Evolutionary conservation across 108 stramenopile genomes (phyloP).

Genomic region (Pseudonitzschia multiseries): DNA sequence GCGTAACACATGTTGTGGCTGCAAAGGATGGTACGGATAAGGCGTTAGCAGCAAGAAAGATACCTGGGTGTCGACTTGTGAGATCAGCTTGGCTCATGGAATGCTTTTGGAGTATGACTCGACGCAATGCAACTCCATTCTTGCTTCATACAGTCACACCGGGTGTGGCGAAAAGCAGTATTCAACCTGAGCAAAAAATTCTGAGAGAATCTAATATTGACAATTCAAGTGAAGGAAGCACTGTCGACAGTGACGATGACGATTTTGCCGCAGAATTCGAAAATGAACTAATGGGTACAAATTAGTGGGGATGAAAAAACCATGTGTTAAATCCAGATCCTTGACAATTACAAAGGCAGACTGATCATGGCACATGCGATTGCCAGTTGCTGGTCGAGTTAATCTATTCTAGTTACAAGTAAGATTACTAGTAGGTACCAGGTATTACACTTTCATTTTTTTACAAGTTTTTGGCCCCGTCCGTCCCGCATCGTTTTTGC

Average conservation of each 20-base stretch:
- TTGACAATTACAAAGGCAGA: not conserved
- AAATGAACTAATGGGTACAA: constrained; percentile 42
- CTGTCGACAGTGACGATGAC: constrained; percentile 42
- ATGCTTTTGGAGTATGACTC: constrained; percentile 74
- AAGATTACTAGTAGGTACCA: not conserved
- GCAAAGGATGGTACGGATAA: constrained; percentile 84
- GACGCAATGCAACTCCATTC: constrained; percentile 42
- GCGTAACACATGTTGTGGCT: constrained; percentile 73
- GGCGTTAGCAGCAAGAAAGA: constrained; percentile 52
- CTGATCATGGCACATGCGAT: too few relatives aligned
- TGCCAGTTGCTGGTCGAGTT: too few relatives aligned
- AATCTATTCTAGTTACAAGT: too few relatives aligned
- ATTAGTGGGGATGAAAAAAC: not conserved
- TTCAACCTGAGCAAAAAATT: constrained; percentile 12
- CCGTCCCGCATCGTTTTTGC: too few relatives aligned
- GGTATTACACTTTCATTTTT: too few relatives aligned
- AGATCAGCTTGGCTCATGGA: constrained; percentile 80
- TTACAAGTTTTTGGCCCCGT: too few relatives aligned
- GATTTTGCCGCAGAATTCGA: constrained; percentile 62
- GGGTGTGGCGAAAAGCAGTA: constrained; percentile 1
- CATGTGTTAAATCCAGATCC: not conserved
- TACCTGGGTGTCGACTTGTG: constrained; percentile 71
- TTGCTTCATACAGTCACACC: constrained; percentile 21
- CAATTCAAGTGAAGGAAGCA: constrained; percentile 28
- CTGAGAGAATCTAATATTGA: constrained; percentile 23